phyloP scores from a whole-genome alignment of 2,329 filamentous ascomycete genomes.

The Trichoderma sp. region DNA sequence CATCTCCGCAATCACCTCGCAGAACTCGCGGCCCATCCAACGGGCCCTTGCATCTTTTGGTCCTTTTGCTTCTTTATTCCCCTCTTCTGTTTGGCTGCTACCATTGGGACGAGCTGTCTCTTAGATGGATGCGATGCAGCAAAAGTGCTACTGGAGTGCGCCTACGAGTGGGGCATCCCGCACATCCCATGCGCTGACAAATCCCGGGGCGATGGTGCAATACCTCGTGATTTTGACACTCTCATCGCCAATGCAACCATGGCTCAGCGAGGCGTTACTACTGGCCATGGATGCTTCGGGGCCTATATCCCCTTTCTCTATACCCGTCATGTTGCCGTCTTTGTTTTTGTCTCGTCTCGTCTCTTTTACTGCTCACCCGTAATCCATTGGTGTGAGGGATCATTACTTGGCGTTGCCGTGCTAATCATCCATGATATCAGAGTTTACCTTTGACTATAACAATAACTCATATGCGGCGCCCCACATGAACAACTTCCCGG shows the following conservation, averaged over 20 bases:
- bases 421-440: constrained; percentile 47
- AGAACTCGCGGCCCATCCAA: neutral
- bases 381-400: neutral
- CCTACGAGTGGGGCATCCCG: constrained; percentile 24
- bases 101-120: constrained; percentile 16
- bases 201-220: constrained; percentile 58
- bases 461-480: constrained; percentile 52
- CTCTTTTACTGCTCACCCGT: neutral
- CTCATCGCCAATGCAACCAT: constrained; percentile 6
- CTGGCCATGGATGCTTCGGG: constrained; percentile 1
- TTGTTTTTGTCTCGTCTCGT: neutral
- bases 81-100: neutral
- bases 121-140: constrained; percentile 24
- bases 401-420: neutral
- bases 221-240: constrained; percentile 55
- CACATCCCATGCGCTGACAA: constrained; percentile 41
- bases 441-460: constrained; percentile 59
- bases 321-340: neutral
- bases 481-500: constrained; percentile 45
- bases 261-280: constrained; percentile 3
- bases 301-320: constrained; percentile 18
- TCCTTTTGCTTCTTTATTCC: constrained; percentile 10
- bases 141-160: constrained; percentile 28
- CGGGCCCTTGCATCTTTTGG: constrained; percentile 3
- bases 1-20: constrained; percentile 11